phyloP scores from a whole-genome alignment of 495 filamentous ascomycete genomes.

The Viridothelium virens region DNA sequence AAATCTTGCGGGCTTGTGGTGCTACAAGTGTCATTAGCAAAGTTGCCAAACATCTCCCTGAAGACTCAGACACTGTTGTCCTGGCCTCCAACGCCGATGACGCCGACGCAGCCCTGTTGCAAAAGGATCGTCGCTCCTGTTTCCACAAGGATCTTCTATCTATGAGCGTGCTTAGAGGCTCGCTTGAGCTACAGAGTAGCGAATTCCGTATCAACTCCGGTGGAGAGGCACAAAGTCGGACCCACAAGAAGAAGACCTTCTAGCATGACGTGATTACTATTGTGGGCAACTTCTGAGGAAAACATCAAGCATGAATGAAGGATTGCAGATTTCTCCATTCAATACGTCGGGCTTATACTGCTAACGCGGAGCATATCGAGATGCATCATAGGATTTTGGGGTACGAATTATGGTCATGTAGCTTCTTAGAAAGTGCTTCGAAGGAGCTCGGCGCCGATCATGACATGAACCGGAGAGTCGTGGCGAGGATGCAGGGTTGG shows the following conservation, averaged over 20 bases:
- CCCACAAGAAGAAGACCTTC: neutral
- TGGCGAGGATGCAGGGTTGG: neutral
- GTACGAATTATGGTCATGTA: neutral
- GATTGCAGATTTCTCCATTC: neutral
- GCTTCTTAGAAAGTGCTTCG: slow-evolving; percentile 10
- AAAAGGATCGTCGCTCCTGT: slow-evolving; percentile 4
- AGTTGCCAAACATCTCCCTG: neutral
- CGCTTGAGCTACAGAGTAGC: slow-evolving; percentile 15
- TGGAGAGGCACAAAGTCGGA: neutral
- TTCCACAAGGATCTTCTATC: slow-evolving; percentile 18
- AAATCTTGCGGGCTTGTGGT: slow-evolving; percentile 15
- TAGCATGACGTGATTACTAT: neutral
- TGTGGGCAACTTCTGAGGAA: neutral
- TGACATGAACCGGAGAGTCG: neutral
- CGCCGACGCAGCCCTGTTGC: slow-evolving; percentile 13
- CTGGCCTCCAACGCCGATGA: slow-evolving; percentile 12
- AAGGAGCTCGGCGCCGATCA: neutral
- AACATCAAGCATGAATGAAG: neutral
- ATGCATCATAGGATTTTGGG: neutral
- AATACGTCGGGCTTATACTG: neutral
- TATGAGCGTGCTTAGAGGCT: slow-evolving; percentile 15
- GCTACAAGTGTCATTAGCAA: slow-evolving; percentile 13
- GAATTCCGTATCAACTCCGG: slow-evolving; percentile 10
- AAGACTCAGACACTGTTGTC: slow-evolving; percentile 12
- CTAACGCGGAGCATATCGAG: neutral